These are phyloP conservation scores for Bruguiera parviflora DNA, from an alignment of 345 rosid genomes.

Conservation along the genomic window DNA sequence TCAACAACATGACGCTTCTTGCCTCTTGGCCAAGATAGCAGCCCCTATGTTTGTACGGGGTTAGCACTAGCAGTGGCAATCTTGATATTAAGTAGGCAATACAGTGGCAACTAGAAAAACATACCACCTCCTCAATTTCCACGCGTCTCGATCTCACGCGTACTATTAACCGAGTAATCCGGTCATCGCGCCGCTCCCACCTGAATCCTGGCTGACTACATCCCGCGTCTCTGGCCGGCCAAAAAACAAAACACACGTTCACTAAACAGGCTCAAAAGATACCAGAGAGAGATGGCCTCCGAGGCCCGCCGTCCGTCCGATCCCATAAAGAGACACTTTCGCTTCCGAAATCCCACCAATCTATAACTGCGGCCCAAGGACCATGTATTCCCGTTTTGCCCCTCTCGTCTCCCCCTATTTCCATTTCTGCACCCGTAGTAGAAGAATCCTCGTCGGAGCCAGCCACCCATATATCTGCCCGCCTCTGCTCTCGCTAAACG, in stretches of 20 bases:
- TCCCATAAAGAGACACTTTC: background rate
- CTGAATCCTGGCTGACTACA: background rate
- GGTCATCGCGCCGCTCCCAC: constrained; percentile 12
- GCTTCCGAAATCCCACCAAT: no score
- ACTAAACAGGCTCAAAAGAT: no score
- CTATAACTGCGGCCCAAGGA: background rate
- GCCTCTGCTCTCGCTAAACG: constrained; percentile 58
- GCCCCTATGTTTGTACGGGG: no score
- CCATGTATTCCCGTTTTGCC: constrained; percentile 33
- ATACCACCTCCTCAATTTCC: background rate
- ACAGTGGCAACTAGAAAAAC: background rate
- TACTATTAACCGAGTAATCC: constrained; percentile 4
- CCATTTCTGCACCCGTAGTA: constrained; percentile 22
- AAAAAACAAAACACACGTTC: no score
- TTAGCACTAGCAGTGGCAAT: background rate
- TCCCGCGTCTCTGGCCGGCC: no score
- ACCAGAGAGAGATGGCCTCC: no score
- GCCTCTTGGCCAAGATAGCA: no score
- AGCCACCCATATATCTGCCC: constrained; percentile 97
- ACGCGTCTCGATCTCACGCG: constrained; percentile 17
- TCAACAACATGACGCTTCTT: no score
- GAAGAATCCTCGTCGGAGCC: constrained; percentile 68
- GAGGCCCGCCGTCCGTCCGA: no score
- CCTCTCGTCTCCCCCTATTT: constrained; percentile 22
- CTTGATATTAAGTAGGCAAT: background rate